A percentile compares a stretch with the other conserved stretches of the same genome.
Evolutionary conservation across 352 stramenopile species (phyloP).

Genomic region (Saprolegnia parasitica): DNA sequence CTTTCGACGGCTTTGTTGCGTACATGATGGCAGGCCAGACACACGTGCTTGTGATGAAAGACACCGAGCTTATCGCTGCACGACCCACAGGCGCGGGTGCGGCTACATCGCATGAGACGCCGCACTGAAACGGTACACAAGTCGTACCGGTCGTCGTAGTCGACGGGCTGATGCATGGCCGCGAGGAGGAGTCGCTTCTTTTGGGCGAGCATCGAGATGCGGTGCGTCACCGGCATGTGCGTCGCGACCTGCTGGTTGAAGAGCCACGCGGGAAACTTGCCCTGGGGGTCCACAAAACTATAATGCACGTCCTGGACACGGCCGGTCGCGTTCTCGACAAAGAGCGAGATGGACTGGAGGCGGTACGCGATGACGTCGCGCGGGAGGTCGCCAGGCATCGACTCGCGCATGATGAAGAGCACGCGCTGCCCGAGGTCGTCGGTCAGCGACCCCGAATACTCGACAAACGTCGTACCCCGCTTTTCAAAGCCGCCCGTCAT

Average conservation of each 20-base stretch:
- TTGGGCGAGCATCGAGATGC: slow-evolving; percentile 5
- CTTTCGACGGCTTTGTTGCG: not conserved
- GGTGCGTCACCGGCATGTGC: not conserved
- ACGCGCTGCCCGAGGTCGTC: slow-evolving; percentile 6
- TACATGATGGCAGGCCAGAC: slow-evolving; percentile 9
- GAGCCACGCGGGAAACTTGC: slow-evolving; percentile 16
- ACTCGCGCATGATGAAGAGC: slow-evolving; percentile 1
- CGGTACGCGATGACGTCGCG: not conserved
- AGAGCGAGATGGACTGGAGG: slow-evolving; percentile 1
- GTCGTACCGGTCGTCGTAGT: slow-evolving; percentile 6
- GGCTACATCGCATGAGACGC: not conserved
- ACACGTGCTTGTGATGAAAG: slow-evolving; percentile 9
- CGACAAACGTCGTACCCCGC: not conserved
- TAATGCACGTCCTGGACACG: slow-evolving; percentile 3
- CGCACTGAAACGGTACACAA: not conserved
- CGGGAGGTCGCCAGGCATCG: not conserved
- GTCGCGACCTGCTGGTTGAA: slow-evolving; percentile 13
- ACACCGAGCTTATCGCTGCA: slow-evolving; percentile 1
- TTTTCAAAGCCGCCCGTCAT: slow-evolving; percentile 16
- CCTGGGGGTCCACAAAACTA: not conserved
- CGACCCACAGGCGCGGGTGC: not conserved
- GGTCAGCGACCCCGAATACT: not conserved
- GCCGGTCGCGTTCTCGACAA: not conserved
- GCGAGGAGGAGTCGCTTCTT: slow-evolving; percentile 10
- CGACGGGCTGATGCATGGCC: not conserved